A percentile compares a stretch with the other conserved stretches of the same genome.
phyloP scores from a whole-genome alignment of 306 rosid species.

The Inga oerstediana region DNA sequence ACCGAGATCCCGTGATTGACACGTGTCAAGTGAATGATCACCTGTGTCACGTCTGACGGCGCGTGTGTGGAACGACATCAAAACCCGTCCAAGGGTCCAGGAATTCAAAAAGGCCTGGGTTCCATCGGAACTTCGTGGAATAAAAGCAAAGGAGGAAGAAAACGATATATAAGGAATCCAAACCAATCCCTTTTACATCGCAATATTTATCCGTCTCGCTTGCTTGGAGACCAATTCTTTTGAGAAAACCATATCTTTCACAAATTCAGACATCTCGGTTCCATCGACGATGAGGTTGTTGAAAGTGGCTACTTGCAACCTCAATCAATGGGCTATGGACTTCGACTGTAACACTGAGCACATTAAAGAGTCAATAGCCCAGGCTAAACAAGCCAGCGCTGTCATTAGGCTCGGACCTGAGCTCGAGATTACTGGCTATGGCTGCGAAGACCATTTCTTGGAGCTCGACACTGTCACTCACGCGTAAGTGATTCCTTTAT shows the following conservation, averaged over 20 bases:
- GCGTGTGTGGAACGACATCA: slow-evolving; percentile 9
- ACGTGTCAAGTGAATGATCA: not conserved
- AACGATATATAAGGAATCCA: not conserved
- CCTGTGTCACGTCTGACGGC: not conserved
- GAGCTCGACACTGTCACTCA: slow-evolving; percentile 89
- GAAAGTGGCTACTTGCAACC: slow-evolving; percentile 89
- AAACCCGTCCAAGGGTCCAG: slow-evolving; percentile 51
- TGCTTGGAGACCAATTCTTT: not conserved
- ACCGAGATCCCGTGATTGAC: not conserved
- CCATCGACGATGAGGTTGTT: slow-evolving; percentile 69
- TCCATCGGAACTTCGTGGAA: slow-evolving; percentile 33
- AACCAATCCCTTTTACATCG: not conserved
- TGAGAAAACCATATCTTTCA: not conserved
- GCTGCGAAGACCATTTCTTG: slow-evolving; percentile 96
- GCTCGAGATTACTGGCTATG: slow-evolving; percentile 94
- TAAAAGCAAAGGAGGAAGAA: slow-evolving; percentile 26
- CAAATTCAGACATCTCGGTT: not conserved
- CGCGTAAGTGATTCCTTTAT: slow-evolving; percentile 48
- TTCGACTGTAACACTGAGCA: slow-evolving; percentile 67
- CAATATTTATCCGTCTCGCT: not conserved
- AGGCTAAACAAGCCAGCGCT: slow-evolving; percentile 78
- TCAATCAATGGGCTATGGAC: slow-evolving; percentile 99
- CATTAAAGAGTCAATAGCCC: slow-evolving; percentile 71
- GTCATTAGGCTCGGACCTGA: slow-evolving; percentile 88
- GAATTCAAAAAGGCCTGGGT: not conserved